Percentiles rank a stretch among this genome's conserved stretches.
These are phyloP conservation scores for Coemansia sp. DNA, from an alignment of 192 early-diverging fungal species.

Conservation along the genomic window DNA sequence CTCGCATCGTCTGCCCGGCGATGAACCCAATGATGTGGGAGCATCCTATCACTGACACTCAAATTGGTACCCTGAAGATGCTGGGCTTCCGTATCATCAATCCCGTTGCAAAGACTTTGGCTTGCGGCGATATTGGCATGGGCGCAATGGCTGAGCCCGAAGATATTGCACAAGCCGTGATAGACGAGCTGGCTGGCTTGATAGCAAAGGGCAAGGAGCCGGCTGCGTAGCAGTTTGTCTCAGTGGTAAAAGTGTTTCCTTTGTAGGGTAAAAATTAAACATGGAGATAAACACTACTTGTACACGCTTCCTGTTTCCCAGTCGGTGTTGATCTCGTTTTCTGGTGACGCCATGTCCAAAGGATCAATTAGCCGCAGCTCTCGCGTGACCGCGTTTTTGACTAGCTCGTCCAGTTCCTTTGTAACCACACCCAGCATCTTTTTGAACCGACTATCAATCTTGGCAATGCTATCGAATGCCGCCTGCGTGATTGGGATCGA, in stretches of 20 bases:
- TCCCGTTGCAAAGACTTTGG: conserved; percentile 84
- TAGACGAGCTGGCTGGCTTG: conserved; percentile 22
- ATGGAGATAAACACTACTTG: conserved; percentile 21
- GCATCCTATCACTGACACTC: conserved; percentile 83
- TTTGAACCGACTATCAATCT: conserved; percentile 70
- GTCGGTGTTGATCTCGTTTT: conserved; percentile 54
- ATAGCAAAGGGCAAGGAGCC: conserved; percentile 10
- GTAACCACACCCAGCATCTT: conserved; percentile 67
- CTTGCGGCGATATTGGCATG: conserved; percentile 90
- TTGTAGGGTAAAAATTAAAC: not conserved
- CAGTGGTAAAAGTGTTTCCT: not conserved
- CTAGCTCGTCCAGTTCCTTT: conserved; percentile 68
- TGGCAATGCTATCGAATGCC: conserved; percentile 67
- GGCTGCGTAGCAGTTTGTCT: not conserved
- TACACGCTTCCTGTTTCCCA: conserved; percentile 55
- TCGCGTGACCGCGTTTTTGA: conserved; percentile 64
- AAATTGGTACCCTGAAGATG: conserved; percentile 62
- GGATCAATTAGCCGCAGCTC: conserved; percentile 68
- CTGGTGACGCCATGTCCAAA: conserved; percentile 54
- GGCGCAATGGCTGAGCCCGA: conserved; percentile 89
- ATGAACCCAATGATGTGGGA: conserved; percentile 99
- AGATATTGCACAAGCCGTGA: conserved; percentile 60
- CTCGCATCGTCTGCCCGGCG: conserved; percentile 85
- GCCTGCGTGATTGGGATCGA: conserved; percentile 53
- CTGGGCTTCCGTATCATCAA: conserved; percentile 71